Base-by-base conservation (phyloP, 1,139 yeast genomes). In the Pichia sp. region DNA sequence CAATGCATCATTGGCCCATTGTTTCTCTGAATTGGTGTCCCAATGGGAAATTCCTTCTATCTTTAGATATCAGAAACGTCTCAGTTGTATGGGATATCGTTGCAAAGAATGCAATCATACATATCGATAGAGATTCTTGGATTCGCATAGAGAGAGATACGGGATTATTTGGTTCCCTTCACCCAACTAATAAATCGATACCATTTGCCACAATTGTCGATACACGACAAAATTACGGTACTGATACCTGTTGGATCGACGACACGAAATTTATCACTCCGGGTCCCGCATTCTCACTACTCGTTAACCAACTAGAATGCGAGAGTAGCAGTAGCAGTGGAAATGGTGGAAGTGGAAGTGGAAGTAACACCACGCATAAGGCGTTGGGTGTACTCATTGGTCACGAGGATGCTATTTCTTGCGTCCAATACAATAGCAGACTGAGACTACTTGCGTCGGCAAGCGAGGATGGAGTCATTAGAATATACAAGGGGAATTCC, bases 201-300 rank as follows among this genome's bases (percentile, higher is more conserved):
- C 13, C 5, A 19, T n/a, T 20, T 15, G 22, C 11, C 29, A 21
- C 14, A 30, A 27, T 9, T 22, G 27, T 13, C 7, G 8, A n/a
- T 24, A 8, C 8, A 14, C 12, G 5, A 25, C 16, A 32, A 18
- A 46, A 47, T 32, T 38, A 62, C 13, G 78, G 79, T 4, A 62
- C 72, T 2, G 80, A 74, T 49, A 67, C 75, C 3, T 74, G 78
- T 46, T 87, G 96, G 96, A 64, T 86, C 16, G 82, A 76, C 47
- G 74, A 73, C 27, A 61, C 64, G 40, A 81, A 77, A 45, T 83
- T 84, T 55, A 86, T 88, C 3, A 61, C 82, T 12, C 74, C 94
- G 1, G 80, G 83, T 0, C 56, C 65, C 6, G 67, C 67, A 32
- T 70, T 76, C 28, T 51, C 74, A 3, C 70, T 85, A n/a, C 60